Conservation (phyloP, 208 protist genomes). For the Herpetomonas samuelpessoai region DNA sequence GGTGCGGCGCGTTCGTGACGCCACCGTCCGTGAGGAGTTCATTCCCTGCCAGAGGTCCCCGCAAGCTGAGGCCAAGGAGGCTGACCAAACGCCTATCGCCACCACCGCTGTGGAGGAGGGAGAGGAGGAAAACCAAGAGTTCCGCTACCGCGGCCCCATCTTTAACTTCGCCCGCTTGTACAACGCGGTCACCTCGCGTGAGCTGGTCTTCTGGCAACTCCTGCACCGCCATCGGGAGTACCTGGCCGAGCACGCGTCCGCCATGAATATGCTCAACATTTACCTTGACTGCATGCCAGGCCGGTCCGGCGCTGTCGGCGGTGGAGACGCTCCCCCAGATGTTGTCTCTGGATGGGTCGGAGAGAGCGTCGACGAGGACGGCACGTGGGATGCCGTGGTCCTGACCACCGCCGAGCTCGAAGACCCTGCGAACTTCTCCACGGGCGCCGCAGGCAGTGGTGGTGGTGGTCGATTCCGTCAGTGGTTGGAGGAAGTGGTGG, state of each 20-base stretch:
- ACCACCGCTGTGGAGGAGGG: conserved; percentile 8
- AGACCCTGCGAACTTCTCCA: conserved; percentile 7
- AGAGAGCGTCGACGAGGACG: conserved; percentile 30
- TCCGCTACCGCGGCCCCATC: conserved; percentile 68
- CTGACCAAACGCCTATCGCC: background rate
- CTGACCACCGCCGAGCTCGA: conserved; percentile 48
- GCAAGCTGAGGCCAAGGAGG: too few relatives aligned
- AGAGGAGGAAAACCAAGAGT: conserved; percentile 25
- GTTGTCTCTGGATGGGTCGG: conserved; percentile 55
- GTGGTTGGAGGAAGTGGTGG: conserved; percentile 81
- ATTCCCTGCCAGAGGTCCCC: too few relatives aligned
- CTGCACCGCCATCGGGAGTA: conserved; percentile 60
- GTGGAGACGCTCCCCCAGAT: conserved; percentile 5
- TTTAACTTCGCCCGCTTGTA: conserved; percentile 67
- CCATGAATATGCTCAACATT: conserved; percentile 70
- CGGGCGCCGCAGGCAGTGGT: background rate
- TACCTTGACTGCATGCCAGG: conserved; percentile 77
- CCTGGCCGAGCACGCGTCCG: conserved; percentile 44
- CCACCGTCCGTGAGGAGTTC: conserved; percentile 65
- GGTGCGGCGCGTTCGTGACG: conserved; percentile 48
- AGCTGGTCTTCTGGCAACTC: conserved; percentile 59
- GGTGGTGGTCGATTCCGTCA: conserved; percentile 26
- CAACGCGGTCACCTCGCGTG: conserved; percentile 54
- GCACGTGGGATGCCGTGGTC: conserved; percentile 47
- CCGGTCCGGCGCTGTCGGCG: conserved; percentile 5